Evolutionary conservation across 2,329 filamentous ascomycete species (phyloP), one percentile per base, ranked within the genome.

Genomic region (Colletotrichum sidae): DNA sequence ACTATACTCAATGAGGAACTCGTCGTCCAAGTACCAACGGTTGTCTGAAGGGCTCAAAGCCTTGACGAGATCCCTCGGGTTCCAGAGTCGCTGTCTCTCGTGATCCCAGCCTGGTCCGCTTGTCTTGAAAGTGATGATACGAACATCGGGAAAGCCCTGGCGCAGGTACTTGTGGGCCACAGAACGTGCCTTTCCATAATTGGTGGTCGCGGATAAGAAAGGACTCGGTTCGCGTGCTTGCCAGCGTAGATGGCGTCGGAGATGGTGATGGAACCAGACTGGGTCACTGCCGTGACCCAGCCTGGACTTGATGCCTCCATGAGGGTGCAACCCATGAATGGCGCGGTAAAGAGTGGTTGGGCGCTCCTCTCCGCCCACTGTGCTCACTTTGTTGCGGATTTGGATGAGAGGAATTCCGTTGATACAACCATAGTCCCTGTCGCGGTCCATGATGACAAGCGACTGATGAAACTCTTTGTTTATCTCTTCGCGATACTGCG

Each of bases 1-100:
- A 1, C 54, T 58, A 2, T 46, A 10, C 10, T 62, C 54, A 3
- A 62, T 13, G 10, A 62, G 54, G 4, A 46, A 50, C 17, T 62
- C 60, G 6, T 62, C n/a, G 2, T 46, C 17, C 4, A 58, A 17
- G 6, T 33, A 25, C 1, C 9, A 6, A 11, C 17, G 10, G 37
- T 37, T 13, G 8, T 35, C 44, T 2, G 6, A 0, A 25, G 41
- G 34, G 12, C 39, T 49, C 4, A 62, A 5, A 2, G 3, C 12
- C 4, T 9, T 11, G 9, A 51, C 8, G 53, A 58, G 17, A 4
- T 5, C 4, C 1, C 41, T 33, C 5, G 35, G 53, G 13, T 12
- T 2, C 60, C 60, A 62, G 13, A 62, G 13, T 17, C 60, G 41
- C 7, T 58, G 46, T 4, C 34, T 6, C 1, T 46, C 4, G 11